Conservation (phyloP, 2,329 filamentous ascomycete genomes). For the Cercospora sesami region DNA sequence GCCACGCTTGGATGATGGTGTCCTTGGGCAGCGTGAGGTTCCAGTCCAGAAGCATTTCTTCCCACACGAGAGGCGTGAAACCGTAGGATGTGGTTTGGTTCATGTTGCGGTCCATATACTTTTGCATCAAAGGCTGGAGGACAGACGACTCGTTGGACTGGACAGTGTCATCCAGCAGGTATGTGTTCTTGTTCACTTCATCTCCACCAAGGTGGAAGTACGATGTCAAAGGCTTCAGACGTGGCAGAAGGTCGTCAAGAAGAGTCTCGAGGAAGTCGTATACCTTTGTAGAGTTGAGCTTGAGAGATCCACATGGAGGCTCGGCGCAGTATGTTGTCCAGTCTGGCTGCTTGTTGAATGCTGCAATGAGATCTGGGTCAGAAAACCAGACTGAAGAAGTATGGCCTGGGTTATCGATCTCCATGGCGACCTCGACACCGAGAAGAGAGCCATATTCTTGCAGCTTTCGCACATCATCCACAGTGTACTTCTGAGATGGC, state of each 20-base stretch:
- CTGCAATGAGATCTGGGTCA: conserved; percentile 71
- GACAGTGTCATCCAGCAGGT: conserved; percentile 71
- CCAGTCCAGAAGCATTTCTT: conserved; percentile 80
- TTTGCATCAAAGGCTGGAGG: conserved; percentile 73
- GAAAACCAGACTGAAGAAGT: conserved; percentile 66
- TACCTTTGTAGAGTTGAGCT: conserved; percentile 71
- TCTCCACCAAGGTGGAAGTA: conserved; percentile 89
- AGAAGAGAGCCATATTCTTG: conserved; percentile 69
- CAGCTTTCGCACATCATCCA: conserved; percentile 63
- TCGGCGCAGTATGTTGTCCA: conserved; percentile 57
- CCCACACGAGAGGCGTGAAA: conserved; percentile 78
- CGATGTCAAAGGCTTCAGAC: conserved; percentile 65
- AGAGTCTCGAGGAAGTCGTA: conserved; percentile 70
- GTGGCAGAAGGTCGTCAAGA: conserved; percentile 74
- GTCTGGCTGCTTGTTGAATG: conserved; percentile 55
- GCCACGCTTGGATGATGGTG: conserved; percentile 78
- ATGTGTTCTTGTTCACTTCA: conserved; percentile 77
- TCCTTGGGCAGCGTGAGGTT: conserved; percentile 70
- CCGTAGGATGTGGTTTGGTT: conserved; percentile 60
- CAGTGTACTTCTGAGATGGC: conserved; percentile 65
- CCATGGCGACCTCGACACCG: conserved; percentile 70
- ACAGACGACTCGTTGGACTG: conserved; percentile 64
- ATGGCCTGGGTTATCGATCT: conserved; percentile 81
- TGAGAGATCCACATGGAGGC: conserved; percentile 64
- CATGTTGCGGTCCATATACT: conserved; percentile 71